Evolutionary conservation across 768 basidiomycete species (phyloP).

Genomic region (Myochromella boudieri): DNA sequence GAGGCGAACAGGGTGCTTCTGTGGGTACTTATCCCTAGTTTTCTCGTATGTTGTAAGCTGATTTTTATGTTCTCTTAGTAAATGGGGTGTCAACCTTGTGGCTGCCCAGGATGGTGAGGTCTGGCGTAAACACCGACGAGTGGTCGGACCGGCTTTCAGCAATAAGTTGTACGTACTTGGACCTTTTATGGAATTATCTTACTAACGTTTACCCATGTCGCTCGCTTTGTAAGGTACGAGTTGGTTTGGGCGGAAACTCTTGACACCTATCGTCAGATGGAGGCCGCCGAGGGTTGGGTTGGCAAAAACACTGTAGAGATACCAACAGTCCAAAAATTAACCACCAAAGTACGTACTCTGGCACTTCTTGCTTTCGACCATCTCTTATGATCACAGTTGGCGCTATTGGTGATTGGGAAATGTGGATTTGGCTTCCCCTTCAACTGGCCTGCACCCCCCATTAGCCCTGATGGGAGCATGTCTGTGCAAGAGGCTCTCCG

Average conservation of each 20-base stretch:
- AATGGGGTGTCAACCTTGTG: constrained; percentile 10
- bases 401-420: constrained; percentile 39
- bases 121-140: constrained; percentile 44
- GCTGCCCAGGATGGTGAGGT: constrained; percentile 29
- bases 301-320: constrained; percentile 17
- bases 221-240: constrained; percentile 22
- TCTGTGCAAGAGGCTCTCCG: constrained; percentile 35
- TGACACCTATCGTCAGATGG: constrained; percentile 32
- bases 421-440: constrained; percentile 46
- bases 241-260: constrained; percentile 36
- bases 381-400: constrained; percentile 26
- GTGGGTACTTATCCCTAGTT: neutral
- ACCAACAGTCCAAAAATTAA: constrained; percentile 25
- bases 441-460: constrained; percentile 37
- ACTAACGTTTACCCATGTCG: neutral
- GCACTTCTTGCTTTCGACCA: constrained; percentile 21
- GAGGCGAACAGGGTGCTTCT: neutral
- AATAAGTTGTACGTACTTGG: constrained; percentile 34
- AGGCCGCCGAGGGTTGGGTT: constrained; percentile 28
- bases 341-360: constrained; percentile 26
- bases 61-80: neutral
- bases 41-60: neutral
- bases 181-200: no score
- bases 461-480: constrained; percentile 32
- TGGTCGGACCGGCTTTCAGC: constrained; percentile 44